Evolutionary conservation across 1,284 basidiomycete genomes (phyloP).

Genomic region (Pyrrhoderma lamaoense): DNA sequence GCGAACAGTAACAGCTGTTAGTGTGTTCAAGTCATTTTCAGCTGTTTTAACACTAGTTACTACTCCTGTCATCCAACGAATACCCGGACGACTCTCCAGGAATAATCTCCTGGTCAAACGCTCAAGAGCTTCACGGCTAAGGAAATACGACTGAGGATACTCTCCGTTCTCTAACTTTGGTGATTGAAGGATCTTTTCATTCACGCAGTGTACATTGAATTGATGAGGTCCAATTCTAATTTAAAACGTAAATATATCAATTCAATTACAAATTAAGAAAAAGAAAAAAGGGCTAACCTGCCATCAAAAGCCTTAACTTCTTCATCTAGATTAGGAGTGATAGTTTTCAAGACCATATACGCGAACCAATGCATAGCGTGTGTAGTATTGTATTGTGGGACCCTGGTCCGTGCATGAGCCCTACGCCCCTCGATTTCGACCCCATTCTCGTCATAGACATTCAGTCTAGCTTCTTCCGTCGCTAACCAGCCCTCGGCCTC

Average conservation of each 20-base stretch:
- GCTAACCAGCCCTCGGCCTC: constrained; percentile 28
- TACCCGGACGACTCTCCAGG: constrained; percentile 1
- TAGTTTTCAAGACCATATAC: constrained; percentile 19
- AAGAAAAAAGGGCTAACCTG: constrained; percentile 1
- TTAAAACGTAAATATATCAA: not conserved
- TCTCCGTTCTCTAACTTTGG: constrained; percentile 2
- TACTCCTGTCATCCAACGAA: constrained; percentile 5
- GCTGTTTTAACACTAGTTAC: constrained; percentile 3
- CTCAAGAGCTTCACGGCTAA: constrained; percentile 16
- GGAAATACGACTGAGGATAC: constrained; percentile 6
- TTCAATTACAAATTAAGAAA: not conserved
- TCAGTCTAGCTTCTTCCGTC: constrained; percentile 11
- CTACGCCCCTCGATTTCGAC: constrained; percentile 15
- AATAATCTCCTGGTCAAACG: constrained; percentile 14
- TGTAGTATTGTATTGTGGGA: constrained; percentile 26
- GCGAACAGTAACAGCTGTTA: constrained; percentile 13
- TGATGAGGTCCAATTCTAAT: constrained; percentile 1
- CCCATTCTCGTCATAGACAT: constrained; percentile 8
- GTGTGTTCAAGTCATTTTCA: constrained; percentile 2
- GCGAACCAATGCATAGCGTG: constrained; percentile 23
- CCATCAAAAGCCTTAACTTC: constrained; percentile 19
- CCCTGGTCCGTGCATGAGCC: constrained; percentile 20
- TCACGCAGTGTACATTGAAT: not conserved
- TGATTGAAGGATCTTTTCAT: constrained; percentile 4
- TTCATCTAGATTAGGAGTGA: constrained; percentile 25